Conservation (phyloP, 169 alveolate genomes). For the Plasmodium coatneyi region DNA sequence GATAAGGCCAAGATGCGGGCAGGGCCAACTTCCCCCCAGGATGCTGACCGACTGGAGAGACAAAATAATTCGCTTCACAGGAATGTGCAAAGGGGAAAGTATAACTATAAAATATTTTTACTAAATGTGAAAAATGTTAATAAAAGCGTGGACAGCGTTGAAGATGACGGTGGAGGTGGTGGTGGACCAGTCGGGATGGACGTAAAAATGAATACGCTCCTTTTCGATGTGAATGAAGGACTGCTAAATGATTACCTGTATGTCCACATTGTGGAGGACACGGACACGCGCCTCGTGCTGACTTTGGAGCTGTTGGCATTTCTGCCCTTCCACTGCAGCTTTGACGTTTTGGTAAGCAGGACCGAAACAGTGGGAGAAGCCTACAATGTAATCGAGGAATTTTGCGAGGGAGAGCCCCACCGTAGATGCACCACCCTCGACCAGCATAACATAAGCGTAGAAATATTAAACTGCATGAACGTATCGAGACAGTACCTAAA, state of each 20-base stretch:
- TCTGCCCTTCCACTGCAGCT: conserved; percentile 66
- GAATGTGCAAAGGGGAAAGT: conserved; percentile 30
- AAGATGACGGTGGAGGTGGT: neutral
- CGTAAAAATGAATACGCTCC: conserved; percentile 12
- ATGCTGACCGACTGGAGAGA: neutral
- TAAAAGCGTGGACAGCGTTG: neutral
- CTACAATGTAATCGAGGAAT: neutral
- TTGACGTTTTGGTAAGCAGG: conserved; percentile 19
- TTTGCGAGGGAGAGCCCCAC: neutral
- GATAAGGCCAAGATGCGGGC: conserved; percentile 28
- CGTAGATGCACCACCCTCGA: neutral
- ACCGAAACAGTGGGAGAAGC: neutral
- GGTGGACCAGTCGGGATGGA: neutral
- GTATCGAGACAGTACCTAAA: conserved; percentile 32
- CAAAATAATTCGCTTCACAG: conserved; percentile 10
- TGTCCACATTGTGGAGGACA: conserved; percentile 34
- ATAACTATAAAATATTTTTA: conserved; percentile 56
- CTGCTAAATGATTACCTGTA: conserved; percentile 40
- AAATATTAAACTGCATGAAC: conserved; percentile 31
- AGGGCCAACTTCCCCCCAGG: neutral
- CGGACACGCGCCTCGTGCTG: neutral
- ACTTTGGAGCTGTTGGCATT: conserved; percentile 37
- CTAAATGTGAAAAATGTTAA: conserved; percentile 21
- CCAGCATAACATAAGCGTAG: conserved; percentile 17
- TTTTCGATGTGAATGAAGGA: conserved; percentile 36